These are phyloP conservation scores for Hsuehochloa calcarea DNA, from an alignment of 176 grass and related monocot species.

Conservation along the genomic window DNA sequence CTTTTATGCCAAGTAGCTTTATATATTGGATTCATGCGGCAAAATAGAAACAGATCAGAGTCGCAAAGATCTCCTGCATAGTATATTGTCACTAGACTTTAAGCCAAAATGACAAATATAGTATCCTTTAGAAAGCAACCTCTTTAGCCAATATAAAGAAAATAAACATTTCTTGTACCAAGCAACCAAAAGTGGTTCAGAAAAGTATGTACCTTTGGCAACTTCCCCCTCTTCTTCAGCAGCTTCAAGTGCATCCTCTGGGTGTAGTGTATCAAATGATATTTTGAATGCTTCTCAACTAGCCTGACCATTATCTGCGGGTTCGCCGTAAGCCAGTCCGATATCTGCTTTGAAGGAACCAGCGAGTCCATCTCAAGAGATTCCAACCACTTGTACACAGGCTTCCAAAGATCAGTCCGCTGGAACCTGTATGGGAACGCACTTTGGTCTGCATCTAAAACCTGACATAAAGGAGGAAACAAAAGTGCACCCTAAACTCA, in stretches of 20 bases:
- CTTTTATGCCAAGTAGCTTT: not conserved
- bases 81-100: not conserved
- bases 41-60: not conserved
- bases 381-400: conserved; percentile 85
- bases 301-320: conserved; percentile 60
- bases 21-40: not conserved
- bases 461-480: conserved; percentile 40
- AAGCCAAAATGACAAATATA: not conserved
- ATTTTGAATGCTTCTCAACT: conserved; percentile 89
- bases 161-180: not conserved
- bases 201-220: conserved; percentile 71
- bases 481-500: not conserved
- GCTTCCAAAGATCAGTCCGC: conserved; percentile 92
- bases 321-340: conserved; percentile 74
- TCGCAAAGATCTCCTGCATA: not conserved
- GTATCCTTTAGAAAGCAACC: not conserved
- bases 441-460: conserved; percentile 58
- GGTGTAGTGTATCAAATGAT: conserved; percentile 94
- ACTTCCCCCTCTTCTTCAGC: conserved; percentile 88
- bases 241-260: conserved; percentile 96
- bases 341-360: conserved; percentile 73
- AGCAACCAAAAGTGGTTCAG: not conserved
- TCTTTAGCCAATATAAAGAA: not conserved
- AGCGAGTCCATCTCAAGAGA: conserved; percentile 67
- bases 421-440: conserved; percentile 90